phyloP scores from a whole-genome alignment of 768 basidiomycete species.

The Sarcomyxa edulis region DNA sequence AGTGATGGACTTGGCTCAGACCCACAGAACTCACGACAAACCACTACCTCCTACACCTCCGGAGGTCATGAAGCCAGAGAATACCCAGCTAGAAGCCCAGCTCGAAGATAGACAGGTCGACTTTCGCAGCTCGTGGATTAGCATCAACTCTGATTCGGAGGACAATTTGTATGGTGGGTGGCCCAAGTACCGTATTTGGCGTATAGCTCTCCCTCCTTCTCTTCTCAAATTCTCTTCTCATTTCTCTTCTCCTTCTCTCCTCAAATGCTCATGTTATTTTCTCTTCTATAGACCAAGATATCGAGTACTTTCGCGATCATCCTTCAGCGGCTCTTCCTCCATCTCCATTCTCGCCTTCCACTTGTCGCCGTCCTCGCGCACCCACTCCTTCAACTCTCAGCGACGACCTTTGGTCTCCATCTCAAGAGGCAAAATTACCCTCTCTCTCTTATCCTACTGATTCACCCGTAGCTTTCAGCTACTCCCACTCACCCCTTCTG shows the following conservation, averaged over 20 bases:
- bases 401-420: constrained; percentile 8
- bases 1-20: too few relatives aligned
- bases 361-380: constrained; percentile 30
- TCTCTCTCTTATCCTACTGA: constrained; percentile 7
- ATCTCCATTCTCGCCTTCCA: constrained; percentile 25
- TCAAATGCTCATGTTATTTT: background rate
- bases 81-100: too few relatives aligned
- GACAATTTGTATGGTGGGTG: background rate
- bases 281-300: constrained; percentile 7
- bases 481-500: constrained; percentile 26
- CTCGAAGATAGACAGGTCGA: too few relatives aligned
- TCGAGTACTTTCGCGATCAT: constrained; percentile 22
- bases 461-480: constrained; percentile 7
- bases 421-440: background rate
- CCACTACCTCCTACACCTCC: background rate
- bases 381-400: constrained; percentile 27
- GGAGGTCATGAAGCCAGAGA: background rate
- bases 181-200: constrained; percentile 1
- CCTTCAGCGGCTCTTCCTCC: constrained; percentile 25
- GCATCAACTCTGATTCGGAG: constrained; percentile 2
- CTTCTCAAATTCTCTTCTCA: constrained; percentile 5
- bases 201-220: background rate
- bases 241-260: constrained; percentile 3
- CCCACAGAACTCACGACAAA: background rate
- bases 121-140: constrained; percentile 6